A percentile compares a stretch with the other conserved stretches of the same genome.
Conservation (phyloP, 2,329 filamentous ascomycete species). For the Zymoseptoria brevis region DNA sequence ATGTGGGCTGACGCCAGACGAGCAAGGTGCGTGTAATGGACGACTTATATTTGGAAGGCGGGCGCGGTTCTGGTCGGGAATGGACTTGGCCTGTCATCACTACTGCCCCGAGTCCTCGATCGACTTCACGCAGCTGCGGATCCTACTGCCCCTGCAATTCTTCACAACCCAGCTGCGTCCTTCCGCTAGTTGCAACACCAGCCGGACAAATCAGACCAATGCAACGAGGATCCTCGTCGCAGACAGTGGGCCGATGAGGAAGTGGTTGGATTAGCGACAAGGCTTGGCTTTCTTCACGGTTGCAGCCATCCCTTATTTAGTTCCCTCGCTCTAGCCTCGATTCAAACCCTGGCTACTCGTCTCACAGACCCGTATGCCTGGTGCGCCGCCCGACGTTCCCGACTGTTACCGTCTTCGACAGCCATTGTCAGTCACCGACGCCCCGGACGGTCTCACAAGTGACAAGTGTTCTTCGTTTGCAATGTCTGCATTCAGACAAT, state of each 20-base stretch:
- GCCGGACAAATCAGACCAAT: not conserved
- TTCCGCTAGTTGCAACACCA: not conserved
- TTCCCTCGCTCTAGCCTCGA: not conserved
- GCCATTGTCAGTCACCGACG: no score
- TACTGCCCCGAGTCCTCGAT: no score
- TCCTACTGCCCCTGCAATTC: not conserved
- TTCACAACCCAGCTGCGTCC: not conserved
- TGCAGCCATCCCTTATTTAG: no score
- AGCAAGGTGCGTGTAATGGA: not conserved
- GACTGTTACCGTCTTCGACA: no score
- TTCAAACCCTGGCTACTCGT: not conserved
- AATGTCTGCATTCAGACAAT: no score
- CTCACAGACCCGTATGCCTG: no score
- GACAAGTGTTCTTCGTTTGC: no score
- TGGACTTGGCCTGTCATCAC: not conserved
- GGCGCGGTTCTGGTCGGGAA: not conserved
- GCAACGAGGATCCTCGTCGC: not conserved
- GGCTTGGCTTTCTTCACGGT: not conserved
- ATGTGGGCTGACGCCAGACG: not conserved
- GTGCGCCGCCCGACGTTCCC: no score
- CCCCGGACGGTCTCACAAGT: no score
- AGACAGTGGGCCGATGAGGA: not conserved
- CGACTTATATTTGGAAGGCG: not conserved
- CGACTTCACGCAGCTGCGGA: not conserved
- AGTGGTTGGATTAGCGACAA: not conserved